Evolutionary conservation across 1,139 yeast species (phyloP).

Genomic region (Blastobotrys apis): DNA sequence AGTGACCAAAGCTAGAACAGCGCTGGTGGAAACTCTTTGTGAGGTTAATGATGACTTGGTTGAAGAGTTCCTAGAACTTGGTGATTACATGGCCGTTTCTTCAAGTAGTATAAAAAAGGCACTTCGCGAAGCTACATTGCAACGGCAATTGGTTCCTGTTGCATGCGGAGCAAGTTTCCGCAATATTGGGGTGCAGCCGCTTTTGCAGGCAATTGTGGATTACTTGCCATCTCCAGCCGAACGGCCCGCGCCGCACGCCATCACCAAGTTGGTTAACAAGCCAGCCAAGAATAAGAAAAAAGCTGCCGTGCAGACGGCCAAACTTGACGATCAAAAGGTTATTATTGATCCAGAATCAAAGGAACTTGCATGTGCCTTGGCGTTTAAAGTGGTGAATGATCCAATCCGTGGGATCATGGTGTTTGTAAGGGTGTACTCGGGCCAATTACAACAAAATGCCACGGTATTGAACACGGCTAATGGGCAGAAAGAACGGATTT

Average conservation of each 20-base stretch:
- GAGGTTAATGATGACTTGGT: constrained; percentile 75
- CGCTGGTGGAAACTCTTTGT: constrained; percentile 77
- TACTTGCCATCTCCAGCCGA: constrained; percentile 83
- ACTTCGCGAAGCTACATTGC: constrained; percentile 58
- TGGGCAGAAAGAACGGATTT: constrained; percentile 60
- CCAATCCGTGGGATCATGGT: constrained; percentile 75
- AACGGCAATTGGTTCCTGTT: constrained; percentile 64
- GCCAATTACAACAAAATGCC: constrained; percentile 59
- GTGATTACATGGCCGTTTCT: constrained; percentile 61
- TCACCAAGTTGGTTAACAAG: constrained; percentile 13
- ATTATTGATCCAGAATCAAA: constrained; percentile 56
- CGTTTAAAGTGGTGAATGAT: constrained; percentile 87
- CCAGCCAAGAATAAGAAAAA: constrained; percentile 14
- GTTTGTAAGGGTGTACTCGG: constrained; percentile 84
- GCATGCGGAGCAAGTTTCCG: constrained; percentile 90
- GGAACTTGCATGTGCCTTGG: constrained; percentile 69
- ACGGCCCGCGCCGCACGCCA: constrained; percentile 50
- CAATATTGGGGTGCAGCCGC: constrained; percentile 92
- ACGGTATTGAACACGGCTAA: constrained; percentile 65
- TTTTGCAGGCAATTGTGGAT: constrained; percentile 73
- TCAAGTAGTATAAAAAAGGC: constrained; percentile 49
- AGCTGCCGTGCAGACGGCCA: constrained; percentile 24
- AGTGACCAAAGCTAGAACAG: constrained; percentile 57
- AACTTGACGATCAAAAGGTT: constrained; percentile 36
- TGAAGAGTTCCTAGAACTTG: constrained; percentile 60